Percentiles rank a stretch among this genome's conserved stretches.
phyloP scores from a whole-genome alignment of 768 basidiomycete genomes.

The Pleurotus pulmonarius region DNA sequence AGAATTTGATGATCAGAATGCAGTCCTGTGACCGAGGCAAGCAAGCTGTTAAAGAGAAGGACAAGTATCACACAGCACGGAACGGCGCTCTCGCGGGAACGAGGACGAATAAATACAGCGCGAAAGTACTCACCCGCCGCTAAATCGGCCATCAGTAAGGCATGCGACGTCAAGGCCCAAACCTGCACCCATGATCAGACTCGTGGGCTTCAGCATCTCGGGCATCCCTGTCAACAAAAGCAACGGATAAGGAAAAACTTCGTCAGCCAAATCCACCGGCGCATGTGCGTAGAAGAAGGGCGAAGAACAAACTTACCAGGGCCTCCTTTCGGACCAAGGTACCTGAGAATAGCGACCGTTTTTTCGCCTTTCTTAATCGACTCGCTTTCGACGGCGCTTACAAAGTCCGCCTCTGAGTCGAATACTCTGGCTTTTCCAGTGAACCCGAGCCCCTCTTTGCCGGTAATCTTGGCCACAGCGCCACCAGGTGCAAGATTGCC shows the following conservation, averaged over 20 bases:
- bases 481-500: slow-evolving; percentile 94
- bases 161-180: slow-evolving; percentile 95
- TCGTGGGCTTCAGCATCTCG: slow-evolving; percentile 98
- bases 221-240: slow-evolving; percentile 74
- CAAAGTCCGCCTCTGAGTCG: slow-evolving; percentile 85
- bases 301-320: slow-evolving; percentile 57
- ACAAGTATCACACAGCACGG: slow-evolving; percentile 11
- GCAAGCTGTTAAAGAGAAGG: slow-evolving; percentile 11
- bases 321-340: slow-evolving; percentile 95
- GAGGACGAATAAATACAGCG: slow-evolving; percentile 8
- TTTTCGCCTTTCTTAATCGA: slow-evolving; percentile 94
- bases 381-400: slow-evolving; percentile 82
- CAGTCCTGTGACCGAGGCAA: not conserved
- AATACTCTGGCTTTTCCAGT: slow-evolving; percentile 91
- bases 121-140: slow-evolving; percentile 74
- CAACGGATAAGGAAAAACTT: slow-evolving; percentile 12
- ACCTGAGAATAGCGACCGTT: slow-evolving; percentile 91
- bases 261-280: not conserved
- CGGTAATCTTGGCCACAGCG: slow-evolving; percentile 95
- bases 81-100: slow-evolving; percentile 11
- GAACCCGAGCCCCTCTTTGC: slow-evolving; percentile 89
- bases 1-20: not conserved
- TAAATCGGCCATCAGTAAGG: slow-evolving; percentile 96
- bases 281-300: not conserved
- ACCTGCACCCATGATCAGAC: slow-evolving; percentile 98